phyloP scores from a whole-genome alignment of 495 filamentous ascomycete species.

The Penicillium pancosmium region DNA sequence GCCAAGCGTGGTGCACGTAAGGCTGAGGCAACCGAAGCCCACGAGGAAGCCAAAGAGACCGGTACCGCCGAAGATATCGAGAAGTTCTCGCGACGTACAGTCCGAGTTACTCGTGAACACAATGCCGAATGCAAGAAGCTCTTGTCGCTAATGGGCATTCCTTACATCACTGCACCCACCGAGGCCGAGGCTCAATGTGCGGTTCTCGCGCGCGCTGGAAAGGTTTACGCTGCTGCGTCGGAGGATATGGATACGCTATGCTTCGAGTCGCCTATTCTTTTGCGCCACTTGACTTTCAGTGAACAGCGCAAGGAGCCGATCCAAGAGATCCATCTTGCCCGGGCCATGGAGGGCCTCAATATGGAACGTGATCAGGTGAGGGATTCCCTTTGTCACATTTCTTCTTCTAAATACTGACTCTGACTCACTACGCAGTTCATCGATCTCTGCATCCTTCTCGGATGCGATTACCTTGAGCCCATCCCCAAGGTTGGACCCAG shows the following conservation, averaged over 20 bases:
- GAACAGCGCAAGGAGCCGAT: constrained; percentile 98
- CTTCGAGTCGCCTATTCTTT: constrained; percentile 87
- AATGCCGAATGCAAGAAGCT: constrained; percentile 92
- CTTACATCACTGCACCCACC: constrained; percentile 92
- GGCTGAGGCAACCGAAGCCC: constrained; percentile 79
- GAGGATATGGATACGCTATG: constrained; percentile 99
- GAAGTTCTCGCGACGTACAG: constrained; percentile 94
- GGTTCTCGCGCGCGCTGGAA: constrained; percentile 83
- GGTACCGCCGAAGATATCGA: constrained; percentile 96
- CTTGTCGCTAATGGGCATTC: constrained; percentile 92
- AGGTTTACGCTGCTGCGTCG: constrained; percentile 93
- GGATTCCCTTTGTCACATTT: background rate
- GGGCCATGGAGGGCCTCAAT: constrained; percentile 77
- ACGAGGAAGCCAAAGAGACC: constrained; percentile 95
- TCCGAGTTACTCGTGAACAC: constrained; percentile 93
- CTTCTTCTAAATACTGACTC: background rate
- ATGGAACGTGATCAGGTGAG: constrained; percentile 84
- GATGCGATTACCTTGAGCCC: constrained; percentile 96
- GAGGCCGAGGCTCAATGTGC: constrained; percentile 98
- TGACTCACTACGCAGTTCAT: constrained; percentile 66
- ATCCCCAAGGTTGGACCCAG: constrained; percentile 90
- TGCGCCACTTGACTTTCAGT: constrained; percentile 93
- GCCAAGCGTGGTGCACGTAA: constrained; percentile 94
- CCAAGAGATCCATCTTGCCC: constrained; percentile 86
- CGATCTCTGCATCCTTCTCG: constrained; percentile 95